Evolutionary conservation across 495 filamentous ascomycete genomes (phyloP).

Genomic region (Astrocystis sublimbata): DNA sequence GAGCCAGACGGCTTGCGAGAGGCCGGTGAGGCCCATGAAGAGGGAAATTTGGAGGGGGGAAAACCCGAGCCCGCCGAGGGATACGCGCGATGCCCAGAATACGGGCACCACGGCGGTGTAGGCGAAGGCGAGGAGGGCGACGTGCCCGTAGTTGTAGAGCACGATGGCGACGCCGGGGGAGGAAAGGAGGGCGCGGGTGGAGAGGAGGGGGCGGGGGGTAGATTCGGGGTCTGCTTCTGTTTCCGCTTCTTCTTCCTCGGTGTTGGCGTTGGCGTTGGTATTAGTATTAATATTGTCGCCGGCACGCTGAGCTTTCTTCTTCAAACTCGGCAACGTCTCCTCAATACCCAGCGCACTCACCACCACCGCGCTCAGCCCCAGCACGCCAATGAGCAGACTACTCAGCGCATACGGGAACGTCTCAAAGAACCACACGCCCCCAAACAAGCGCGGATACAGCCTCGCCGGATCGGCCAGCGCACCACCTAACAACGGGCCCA

Average conservation of each 20-base stretch:
- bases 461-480: constrained; percentile 60
- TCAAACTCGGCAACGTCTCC: constrained; percentile 53
- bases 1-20: constrained; percentile 64
- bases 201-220: constrained; percentile 31
- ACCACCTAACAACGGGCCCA: constrained; percentile 67
- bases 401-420: constrained; percentile 66
- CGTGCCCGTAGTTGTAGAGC: constrained; percentile 60
- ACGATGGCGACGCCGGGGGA: constrained; percentile 62
- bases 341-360: constrained; percentile 53
- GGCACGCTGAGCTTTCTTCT: neutral
- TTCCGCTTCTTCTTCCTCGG: no score
- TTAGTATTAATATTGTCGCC: no score
- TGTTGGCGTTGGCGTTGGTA: constrained; percentile 13
- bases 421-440: constrained; percentile 54
- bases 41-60: constrained; percentile 57
- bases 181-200: constrained; percentile 58
- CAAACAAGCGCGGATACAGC: constrained; percentile 59
- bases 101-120: constrained; percentile 67
- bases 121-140: constrained; percentile 61
- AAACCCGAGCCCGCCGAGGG: constrained; percentile 64
- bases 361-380: constrained; percentile 53
- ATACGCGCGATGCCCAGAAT: constrained; percentile 59
- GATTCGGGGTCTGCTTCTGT: constrained; percentile 27
- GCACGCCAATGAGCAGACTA: constrained; percentile 51
- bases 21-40: constrained; percentile 58